Percentiles rank a stretch among this genome's conserved stretches.
Evolutionary conservation across 257 asterid genomes (phyloP).

Genomic region (Lycium ferocissimum): DNA sequence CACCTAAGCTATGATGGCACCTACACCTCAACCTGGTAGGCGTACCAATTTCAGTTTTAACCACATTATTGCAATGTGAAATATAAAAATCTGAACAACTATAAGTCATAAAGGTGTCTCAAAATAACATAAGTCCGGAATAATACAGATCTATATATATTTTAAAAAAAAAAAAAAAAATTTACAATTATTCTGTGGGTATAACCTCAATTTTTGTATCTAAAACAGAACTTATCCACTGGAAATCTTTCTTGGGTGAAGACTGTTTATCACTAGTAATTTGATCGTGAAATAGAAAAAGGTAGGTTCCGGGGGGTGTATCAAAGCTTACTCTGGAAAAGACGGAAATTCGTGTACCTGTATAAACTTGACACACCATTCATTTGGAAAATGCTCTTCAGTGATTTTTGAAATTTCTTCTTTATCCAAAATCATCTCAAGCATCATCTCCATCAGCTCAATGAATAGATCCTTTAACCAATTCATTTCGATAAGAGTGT

Average conservation of each 20-base stretch:
- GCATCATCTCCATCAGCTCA: constrained; percentile 58
- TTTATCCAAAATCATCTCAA: constrained; percentile 48
- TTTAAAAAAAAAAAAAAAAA: no score
- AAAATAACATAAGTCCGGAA: no score
- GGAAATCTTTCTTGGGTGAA: neutral
- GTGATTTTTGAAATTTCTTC: constrained; percentile 40
- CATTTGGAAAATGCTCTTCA: constrained; percentile 41
- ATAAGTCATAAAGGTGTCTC: no score
- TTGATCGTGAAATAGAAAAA: neutral
- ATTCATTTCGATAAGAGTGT: constrained; percentile 46
- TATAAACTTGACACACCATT: constrained; percentile 40
- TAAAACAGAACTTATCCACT: neutral
- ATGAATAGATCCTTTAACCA: constrained; percentile 59
- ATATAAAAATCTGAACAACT: no score
- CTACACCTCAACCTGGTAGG: no score
- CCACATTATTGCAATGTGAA: no score
- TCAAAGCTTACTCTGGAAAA: neutral
- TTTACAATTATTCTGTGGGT: neutral
- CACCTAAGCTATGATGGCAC: no score
- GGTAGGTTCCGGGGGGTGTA: neutral
- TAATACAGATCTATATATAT: neutral
- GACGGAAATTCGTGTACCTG: constrained; percentile 50
- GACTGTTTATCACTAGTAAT: no score
- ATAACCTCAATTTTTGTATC: neutral
- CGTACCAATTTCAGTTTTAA: no score